Percentiles rank a stretch among this genome's conserved stretches.
Conservation (phyloP, 179 eudicot genomes). For the Carnegiea gigantea region DNA sequence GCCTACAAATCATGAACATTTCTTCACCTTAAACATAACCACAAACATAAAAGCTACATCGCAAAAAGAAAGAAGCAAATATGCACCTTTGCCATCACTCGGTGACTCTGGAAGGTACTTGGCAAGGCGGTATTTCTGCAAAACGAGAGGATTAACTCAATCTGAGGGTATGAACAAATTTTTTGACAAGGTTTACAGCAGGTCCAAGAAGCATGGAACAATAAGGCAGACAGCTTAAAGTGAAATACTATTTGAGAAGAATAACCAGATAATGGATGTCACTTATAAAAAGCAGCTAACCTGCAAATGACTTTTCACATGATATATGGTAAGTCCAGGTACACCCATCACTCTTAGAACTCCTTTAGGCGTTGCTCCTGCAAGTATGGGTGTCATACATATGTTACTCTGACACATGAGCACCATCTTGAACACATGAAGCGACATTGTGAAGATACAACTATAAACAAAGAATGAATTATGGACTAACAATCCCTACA, state of each 20-base stretch:
- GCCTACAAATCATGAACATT: conserved; percentile 33
- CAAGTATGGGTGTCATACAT: not conserved
- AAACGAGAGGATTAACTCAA: conserved; percentile 5
- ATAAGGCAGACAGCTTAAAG: not conserved
- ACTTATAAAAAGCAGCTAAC: conserved; percentile 31
- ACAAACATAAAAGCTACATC: not conserved
- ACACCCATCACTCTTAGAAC: conserved; percentile 81
- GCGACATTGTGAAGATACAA: not conserved
- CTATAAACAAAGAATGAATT: not conserved
- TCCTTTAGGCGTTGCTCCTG: conserved; percentile 95
- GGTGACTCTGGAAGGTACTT: conserved; percentile 68
- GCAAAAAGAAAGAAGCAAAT: conserved; percentile 10
- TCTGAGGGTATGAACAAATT: conserved; percentile 22
- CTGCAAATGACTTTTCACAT: conserved; percentile 95
- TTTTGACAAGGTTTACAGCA: not conserved
- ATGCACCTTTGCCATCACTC: conserved; percentile 47
- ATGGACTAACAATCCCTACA: not conserved
- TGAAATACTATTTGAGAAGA: not conserved
- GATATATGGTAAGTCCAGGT: conserved; percentile 79
- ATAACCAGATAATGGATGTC: not conserved
- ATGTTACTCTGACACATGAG: not conserved
- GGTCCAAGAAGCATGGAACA: not conserved
- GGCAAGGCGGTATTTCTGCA: conserved; percentile 64
- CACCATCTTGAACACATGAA: not conserved
- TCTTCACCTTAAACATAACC: conserved; percentile 12